Evolutionary conservation across 2,329 filamentous ascomycete species (phyloP).

Genomic region (Hypoxylon sp.): DNA sequence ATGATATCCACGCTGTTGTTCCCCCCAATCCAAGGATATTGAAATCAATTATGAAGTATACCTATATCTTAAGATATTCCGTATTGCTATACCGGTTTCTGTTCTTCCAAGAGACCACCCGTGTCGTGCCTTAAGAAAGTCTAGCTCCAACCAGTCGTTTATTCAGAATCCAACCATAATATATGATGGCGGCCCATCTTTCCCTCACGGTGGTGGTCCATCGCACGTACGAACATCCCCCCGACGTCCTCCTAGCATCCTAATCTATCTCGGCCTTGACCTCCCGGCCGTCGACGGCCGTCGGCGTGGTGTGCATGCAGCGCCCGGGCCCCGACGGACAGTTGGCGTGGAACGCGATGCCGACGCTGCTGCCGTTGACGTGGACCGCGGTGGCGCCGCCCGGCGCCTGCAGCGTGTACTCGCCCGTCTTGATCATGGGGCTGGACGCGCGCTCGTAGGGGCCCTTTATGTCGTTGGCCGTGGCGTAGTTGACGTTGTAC

Average conservation of each 20-base stretch:
- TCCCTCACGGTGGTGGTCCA: not conserved
- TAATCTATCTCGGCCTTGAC: constrained; percentile 32
- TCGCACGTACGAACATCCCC: no score
- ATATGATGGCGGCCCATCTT: not conserved
- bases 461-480: constrained; percentile 54
- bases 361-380: constrained; percentile 45
- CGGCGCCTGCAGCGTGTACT: constrained; percentile 55
- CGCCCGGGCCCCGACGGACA: constrained; percentile 51
- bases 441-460: constrained; percentile 52
- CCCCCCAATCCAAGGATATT: no score
- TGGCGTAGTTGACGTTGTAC: constrained; percentile 72
- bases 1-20: no score
- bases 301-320: constrained; percentile 54
- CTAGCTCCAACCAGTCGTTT: no score
- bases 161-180: not conserved
- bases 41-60: no score
- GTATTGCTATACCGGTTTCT: no score
- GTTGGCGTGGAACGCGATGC: constrained; percentile 55
- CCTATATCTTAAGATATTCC: no score
- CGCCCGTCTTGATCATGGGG: constrained; percentile 53
- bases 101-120: no score
- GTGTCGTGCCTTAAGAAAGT: no score
- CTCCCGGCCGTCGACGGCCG: constrained; percentile 40
- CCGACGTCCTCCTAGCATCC: not conserved
- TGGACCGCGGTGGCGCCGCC: constrained; percentile 55